A percentile compares a stretch with the other conserved stretches of the same genome.
Conservation (phyloP, 2,329 filamentous ascomycete species). For the Corniculantispora saksenae region DNA sequence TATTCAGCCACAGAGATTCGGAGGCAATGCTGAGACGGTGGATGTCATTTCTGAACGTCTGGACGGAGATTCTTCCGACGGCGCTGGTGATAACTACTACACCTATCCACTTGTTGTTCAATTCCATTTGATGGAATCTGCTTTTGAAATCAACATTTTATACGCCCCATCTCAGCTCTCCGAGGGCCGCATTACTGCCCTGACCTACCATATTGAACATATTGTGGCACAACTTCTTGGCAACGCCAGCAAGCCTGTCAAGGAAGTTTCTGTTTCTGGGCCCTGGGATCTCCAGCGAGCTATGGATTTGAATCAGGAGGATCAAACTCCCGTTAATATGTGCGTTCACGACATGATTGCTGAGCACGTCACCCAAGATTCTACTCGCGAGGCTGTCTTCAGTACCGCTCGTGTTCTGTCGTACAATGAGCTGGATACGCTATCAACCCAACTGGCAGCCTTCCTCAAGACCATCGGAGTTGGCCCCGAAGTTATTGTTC, state of each 20-base stretch:
- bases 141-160: neutral
- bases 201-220: neutral
- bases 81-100: neutral
- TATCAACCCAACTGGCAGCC: neutral
- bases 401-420: neutral
- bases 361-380: neutral
- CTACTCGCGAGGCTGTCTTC: neutral
- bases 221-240: neutral
- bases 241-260: neutral
- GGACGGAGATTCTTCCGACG: neutral
- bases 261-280: neutral
- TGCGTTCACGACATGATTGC: conserved; percentile 6
- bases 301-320: neutral
- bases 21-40: neutral
- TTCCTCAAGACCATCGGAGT: conserved; percentile 24
- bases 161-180: neutral
- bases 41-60: neutral
- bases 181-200: neutral
- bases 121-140: neutral
- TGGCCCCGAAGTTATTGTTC: conserved; percentile 26
- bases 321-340: neutral
- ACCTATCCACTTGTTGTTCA: neutral
- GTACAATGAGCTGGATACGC: conserved; percentile 18
- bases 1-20: conserved; percentile 15
- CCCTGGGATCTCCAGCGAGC: neutral